Conservation (phyloP, 352 stramenopile genomes). For the Phytophthora idaei region DNA sequence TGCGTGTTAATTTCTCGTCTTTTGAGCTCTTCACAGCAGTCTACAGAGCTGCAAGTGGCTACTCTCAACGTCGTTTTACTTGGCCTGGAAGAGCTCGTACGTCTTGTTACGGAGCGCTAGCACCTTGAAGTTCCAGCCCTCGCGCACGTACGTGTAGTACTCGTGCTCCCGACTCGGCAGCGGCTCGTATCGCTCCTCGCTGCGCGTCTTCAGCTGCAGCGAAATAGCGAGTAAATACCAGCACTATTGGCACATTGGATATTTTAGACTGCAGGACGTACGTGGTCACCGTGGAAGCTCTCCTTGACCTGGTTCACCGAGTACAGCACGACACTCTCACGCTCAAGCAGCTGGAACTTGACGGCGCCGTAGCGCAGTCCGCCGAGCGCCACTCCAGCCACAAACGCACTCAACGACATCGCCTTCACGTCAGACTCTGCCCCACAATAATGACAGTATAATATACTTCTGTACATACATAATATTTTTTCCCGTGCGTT, state of each 20-base stretch:
- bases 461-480: too few relatives aligned
- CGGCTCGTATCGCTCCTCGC: slow-evolving; percentile 61
- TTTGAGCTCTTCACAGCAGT: slow-evolving; percentile 8
- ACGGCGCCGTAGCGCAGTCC: slow-evolving; percentile 68
- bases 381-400: slow-evolving; percentile 64
- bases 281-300: slow-evolving; percentile 47
- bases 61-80: slow-evolving; percentile 9
- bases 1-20: slow-evolving; percentile 23
- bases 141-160: slow-evolving; percentile 79
- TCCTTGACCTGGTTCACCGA: slow-evolving; percentile 67
- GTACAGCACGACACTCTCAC: slow-evolving; percentile 75
- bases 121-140: slow-evolving; percentile 78
- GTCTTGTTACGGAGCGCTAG: slow-evolving; percentile 62
- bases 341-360: slow-evolving; percentile 76
- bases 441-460: too few relatives aligned
- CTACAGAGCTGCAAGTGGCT: neutral
- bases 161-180: slow-evolving; percentile 78
- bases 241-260: neutral
- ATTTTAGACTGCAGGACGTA: slow-evolving; percentile 13
- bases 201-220: slow-evolving; percentile 28
- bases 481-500: too few relatives aligned
- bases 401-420: slow-evolving; percentile 79
- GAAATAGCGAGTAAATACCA: slow-evolving; percentile 1
- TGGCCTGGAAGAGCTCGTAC: slow-evolving; percentile 59
- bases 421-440: neutral